Evolutionary conservation across 306 rosid genomes (phyloP).

Genomic region (Prunus padus): DNA sequence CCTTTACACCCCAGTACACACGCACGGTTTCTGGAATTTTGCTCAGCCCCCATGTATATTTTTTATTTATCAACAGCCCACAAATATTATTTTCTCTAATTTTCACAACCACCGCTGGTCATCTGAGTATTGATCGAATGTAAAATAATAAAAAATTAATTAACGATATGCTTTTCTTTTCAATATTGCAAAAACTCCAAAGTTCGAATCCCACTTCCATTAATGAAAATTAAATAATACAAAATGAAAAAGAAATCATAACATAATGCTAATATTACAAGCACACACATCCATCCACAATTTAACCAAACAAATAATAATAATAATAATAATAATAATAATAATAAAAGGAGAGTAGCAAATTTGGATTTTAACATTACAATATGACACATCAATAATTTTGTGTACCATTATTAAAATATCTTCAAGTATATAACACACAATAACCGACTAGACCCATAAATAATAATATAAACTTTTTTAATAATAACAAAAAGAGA

Average conservation of each 20-base stretch:
- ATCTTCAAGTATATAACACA: constrained; percentile 14
- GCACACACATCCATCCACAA: background rate
- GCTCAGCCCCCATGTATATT: background rate
- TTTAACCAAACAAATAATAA: background rate
- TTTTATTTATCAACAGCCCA: background rate
- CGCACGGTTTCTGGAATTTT: background rate
- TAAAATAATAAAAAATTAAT: no score
- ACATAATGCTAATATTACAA: no score
- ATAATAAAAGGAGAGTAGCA: background rate
- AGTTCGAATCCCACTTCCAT: no score
- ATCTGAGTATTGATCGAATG: no score
- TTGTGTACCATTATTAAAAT: constrained; percentile 14
- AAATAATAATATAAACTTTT: background rate
- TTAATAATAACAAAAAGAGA: background rate
- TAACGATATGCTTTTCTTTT: no score
- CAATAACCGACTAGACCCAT: background rate
- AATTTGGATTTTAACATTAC: background rate
- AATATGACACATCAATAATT: background rate
- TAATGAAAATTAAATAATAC: no score
- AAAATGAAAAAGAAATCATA: background rate
- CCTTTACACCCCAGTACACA: background rate
- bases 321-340: no score
- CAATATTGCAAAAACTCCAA: no score
- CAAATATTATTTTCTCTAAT: background rate
- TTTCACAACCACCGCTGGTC: background rate